phyloP scores from a whole-genome alignment of 2,329 filamentous ascomycete species.

The Macrophomina phaseolina region DNA sequence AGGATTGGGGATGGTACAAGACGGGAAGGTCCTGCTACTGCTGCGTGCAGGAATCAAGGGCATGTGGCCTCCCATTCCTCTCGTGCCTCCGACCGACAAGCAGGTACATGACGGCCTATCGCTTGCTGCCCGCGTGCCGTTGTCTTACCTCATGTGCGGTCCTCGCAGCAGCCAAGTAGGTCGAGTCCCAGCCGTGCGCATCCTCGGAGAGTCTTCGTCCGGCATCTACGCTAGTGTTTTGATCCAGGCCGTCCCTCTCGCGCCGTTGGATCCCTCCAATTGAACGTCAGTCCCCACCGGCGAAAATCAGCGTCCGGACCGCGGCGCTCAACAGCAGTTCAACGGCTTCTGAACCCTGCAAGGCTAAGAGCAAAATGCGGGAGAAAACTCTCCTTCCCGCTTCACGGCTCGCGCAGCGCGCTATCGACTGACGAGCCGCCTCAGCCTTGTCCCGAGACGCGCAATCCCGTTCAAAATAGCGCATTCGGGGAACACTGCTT shows the following conservation, averaged over 20 bases:
- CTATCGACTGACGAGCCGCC: constrained; percentile 2
- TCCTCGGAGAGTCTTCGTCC: background rate
- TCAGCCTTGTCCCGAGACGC: background rate
- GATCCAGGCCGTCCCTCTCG: background rate
- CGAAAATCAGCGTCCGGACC: background rate
- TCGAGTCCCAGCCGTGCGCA: background rate
- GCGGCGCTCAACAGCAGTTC: background rate
- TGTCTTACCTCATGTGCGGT: constrained; percentile 21
- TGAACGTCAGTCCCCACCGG: background rate
- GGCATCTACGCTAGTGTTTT: background rate
- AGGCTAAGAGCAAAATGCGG: background rate
- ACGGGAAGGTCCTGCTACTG: background rate
- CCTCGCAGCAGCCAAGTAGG: constrained; percentile 8
- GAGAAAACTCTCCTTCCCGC: background rate
- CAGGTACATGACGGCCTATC: background rate
- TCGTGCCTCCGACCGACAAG: background rate
- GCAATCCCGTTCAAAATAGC: background rate
- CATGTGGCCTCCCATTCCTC: background rate
- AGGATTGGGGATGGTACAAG: background rate
- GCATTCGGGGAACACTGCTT: background rate
- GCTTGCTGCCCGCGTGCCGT: background rate
- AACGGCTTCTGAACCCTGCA: background rate
- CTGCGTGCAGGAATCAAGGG: background rate
- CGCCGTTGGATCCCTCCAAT: background rate
- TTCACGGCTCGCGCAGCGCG: background rate